Evolutionary conservation across 495 filamentous ascomycete genomes (phyloP).

Genomic region (Symbiotaphrina buchneri): DNA sequence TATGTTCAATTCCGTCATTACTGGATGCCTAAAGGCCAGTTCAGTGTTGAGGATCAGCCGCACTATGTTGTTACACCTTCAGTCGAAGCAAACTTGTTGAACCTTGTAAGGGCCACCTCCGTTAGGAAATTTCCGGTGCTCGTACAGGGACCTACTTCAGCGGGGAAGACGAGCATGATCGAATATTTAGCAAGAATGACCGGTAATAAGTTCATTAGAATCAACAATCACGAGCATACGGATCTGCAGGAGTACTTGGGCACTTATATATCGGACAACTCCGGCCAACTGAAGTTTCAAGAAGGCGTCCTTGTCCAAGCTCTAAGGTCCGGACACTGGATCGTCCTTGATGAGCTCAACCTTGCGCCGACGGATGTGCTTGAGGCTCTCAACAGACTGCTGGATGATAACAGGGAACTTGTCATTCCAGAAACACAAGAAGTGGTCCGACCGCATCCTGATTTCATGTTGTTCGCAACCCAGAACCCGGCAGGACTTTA

Average conservation of each 20-base stretch:
- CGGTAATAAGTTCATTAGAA: conserved; percentile 89
- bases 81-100: conserved; percentile 80
- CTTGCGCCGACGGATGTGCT: conserved; percentile 89
- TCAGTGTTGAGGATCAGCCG: conserved; percentile 40
- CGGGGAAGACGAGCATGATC: conserved; percentile 98
- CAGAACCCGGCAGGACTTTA: conserved; percentile 95
- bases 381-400: conserved; percentile 79
- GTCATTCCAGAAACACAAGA: conserved; percentile 96
- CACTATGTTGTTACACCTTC: conserved; percentile 96
- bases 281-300: conserved; percentile 71
- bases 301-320: conserved; percentile 91
- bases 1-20: conserved; percentile 88
- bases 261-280: conserved; percentile 67
- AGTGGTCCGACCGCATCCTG: conserved; percentile 66
- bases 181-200: conserved; percentile 90
- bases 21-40: conserved; percentile 62
- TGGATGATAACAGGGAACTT: conserved; percentile 96
- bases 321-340: conserved; percentile 84
- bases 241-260: conserved; percentile 96
- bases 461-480: conserved; percentile 98
- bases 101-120: conserved; percentile 77
- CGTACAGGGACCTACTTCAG: conserved; percentile 92
- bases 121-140: conserved; percentile 82
- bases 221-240: conserved; percentile 98
- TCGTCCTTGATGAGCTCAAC: conserved; percentile 93